Base-by-base conservation (phyloP, 139 green algal species). In the Auxenochlorella pyrenoidosa region DNA sequence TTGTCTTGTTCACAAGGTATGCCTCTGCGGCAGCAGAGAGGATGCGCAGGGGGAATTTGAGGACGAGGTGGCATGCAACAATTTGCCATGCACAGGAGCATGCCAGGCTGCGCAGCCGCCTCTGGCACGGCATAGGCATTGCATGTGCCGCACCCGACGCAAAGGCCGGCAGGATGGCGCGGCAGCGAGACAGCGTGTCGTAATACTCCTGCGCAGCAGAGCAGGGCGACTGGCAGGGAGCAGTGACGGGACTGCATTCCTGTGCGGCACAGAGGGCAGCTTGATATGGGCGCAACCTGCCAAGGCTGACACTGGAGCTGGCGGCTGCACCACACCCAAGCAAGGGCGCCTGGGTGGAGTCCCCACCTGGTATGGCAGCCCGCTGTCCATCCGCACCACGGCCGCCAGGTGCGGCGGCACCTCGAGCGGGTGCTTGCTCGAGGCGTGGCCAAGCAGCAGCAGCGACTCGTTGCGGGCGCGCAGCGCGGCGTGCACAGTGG, bases 121-220 rank as follows among this genome's bases (percentile, higher is more conserved):
- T n/a, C n/a, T n/a, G n/a, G n/a, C n/a, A n/a, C n/a, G n/a, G n/a
- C n/a, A n/a, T n/a, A n/a, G n/a, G n/a, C n/a, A n/a, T n/a, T n/a
- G n/a, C n/a, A n/a, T n/a, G n/a, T n/a, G n/a, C n/a, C n/a, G 30
- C 32, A 47, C n/a, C 78, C 5, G n/a, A 51, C 21, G 51, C 32
- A 22, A 83, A 83, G 2, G 78, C 51, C 0, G 78, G 34, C 32
- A 83, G 78, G 43, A 83, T 70, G 26, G 78, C 78, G 3, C 78
- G 78, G 78, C 78, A 83, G 34, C 78, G 78, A 36, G 78, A 44
- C 2, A 83, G 51, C 32, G 54, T 83, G 51, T 71, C 78, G 34
- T 72, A 83, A 34, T 54, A 83, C n/a, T 83, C 51, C 75, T 82
- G 44, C 75, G 68, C 22, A 51, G 15, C 44, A 22, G 22, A 8